These are phyloP conservation scores for Globisporangium rhizosaccharum DNA, from an alignment of 352 stramenopile species.

Conservation along the genomic window DNA sequence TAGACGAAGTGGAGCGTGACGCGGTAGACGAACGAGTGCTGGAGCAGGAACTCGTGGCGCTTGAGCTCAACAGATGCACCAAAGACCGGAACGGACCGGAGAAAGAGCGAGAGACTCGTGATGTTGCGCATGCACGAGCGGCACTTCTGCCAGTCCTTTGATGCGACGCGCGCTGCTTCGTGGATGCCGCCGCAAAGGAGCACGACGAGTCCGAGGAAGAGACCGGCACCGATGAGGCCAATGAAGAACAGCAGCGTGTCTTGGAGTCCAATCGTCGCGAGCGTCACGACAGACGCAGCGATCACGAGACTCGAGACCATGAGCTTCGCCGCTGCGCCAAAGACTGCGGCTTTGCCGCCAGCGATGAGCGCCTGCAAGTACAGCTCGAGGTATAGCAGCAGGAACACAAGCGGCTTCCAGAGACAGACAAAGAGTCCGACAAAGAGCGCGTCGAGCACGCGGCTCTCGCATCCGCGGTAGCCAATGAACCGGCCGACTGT, in stretches of 20 bases:
- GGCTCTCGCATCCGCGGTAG: slow-evolving; percentile 65
- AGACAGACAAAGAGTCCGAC: slow-evolving; percentile 67
- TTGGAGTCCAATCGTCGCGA: slow-evolving; percentile 51
- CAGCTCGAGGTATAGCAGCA: slow-evolving; percentile 77
- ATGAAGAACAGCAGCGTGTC: slow-evolving; percentile 58
- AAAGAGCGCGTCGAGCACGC: slow-evolving; percentile 67
- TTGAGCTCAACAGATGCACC: slow-evolving; percentile 69
- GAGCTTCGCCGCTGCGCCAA: slow-evolving; percentile 62
- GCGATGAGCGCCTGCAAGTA: slow-evolving; percentile 66
- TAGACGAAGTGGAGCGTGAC: slow-evolving; percentile 76
- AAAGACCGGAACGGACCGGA: slow-evolving; percentile 61
- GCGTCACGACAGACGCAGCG: slow-evolving; percentile 28
- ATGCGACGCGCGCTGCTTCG: slow-evolving; percentile 42
- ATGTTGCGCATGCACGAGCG: slow-evolving; percentile 71
- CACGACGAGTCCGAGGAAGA: slow-evolving; percentile 57
- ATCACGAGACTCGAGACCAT: slow-evolving; percentile 60
- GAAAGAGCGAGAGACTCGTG: slow-evolving; percentile 79
- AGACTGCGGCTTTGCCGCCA: slow-evolving; percentile 62
- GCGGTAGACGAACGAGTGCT: slow-evolving; percentile 80
- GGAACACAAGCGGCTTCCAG: slow-evolving; percentile 75
- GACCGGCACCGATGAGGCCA: slow-evolving; percentile 30
- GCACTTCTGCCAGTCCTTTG: slow-evolving; percentile 73
- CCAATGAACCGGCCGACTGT: slow-evolving; percentile 72
- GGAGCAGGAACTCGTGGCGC: slow-evolving; percentile 68
- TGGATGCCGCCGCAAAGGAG: slow-evolving; percentile 58